Evolutionary conservation across 345 rosid species (phyloP), one percentile per base, ranked within the genome.

Genomic region (Populus pruinosa): DNA sequence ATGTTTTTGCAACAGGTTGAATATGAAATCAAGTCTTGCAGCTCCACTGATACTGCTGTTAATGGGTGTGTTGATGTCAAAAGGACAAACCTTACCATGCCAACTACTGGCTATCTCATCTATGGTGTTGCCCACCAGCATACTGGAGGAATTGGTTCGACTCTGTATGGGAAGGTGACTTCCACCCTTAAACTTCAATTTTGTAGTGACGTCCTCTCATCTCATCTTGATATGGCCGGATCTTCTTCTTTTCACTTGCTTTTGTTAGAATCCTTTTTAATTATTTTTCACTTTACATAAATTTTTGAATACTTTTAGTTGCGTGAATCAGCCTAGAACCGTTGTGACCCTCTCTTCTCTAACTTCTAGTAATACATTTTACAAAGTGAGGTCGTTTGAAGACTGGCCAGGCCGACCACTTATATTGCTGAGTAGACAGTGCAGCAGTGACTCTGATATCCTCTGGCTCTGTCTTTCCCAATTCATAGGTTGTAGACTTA

Each of bases 71-170:
- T 87, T 61, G 91, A 90, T 66, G 39, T 70, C 78, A 89, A 80
- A 81, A 93, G 86, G 64, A 79, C 84, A 79, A 86, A 83, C 63
- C 76, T 93, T 38, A 77, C 83, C 81, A 78, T 93, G 87, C 97
- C 97, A 49, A 74, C 82, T 43, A 84, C 84, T 62, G 99, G 98
- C 68, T 86, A 91, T 82, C 84, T 95, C 43, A 80, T 94, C 70
- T 94, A 94, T 77, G 94, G 98, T 3, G 97, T 86, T 69, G 92
- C 90, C 41, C 98, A 95, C 81, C 94, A 90, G 79, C 98, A 95
- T 70, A 72, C 91, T 1, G 94, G 97, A 27, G 98, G 94, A 49
- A 29, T 81, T 8, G 93, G 96, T 81, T 87, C 89, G 78, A 78
- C 89, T 81, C 88, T 95, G 2, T 92, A 87, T 75, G 83, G 94